These are phyloP conservation scores for Arthromyces matolae DNA, from an alignment of 768 basidiomycete genomes.

Conservation along the genomic window DNA sequence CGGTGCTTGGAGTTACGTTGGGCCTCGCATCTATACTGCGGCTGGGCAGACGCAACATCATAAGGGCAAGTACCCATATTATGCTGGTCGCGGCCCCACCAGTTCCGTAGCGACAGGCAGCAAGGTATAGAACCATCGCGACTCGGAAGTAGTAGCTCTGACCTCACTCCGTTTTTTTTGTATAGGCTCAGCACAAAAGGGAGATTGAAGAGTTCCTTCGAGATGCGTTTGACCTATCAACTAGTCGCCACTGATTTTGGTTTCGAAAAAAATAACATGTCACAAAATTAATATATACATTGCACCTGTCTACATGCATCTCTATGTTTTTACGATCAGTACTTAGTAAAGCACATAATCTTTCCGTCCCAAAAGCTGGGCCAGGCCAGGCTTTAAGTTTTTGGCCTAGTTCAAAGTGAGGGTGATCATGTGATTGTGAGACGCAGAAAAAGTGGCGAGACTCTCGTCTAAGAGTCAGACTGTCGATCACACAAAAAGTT, in stretches of 20 bases:
- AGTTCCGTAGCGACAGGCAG: slow-evolving; percentile 90
- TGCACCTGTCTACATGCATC: too few species aligned
- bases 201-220: slow-evolving; percentile 78
- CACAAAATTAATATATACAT: not conserved
- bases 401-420: too few species aligned
- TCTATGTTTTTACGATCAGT: too few species aligned
- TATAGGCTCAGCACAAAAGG: slow-evolving; percentile 81
- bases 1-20: slow-evolving; percentile 96
- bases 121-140: slow-evolving; percentile 51
- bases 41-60: slow-evolving; percentile 87
- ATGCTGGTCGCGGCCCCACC: slow-evolving; percentile 90
- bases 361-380: too few species aligned
- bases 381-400: too few species aligned
- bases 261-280: not conserved
- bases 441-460: slow-evolving; percentile 15
- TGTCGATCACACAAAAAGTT: too few species aligned
- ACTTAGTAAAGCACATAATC: too few species aligned
- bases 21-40: slow-evolving; percentile 91
- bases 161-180: slow-evolving; percentile 3
- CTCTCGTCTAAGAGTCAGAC: not conserved
- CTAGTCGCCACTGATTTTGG: slow-evolving; percentile 1
- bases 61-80: slow-evolving; percentile 83
- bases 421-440: slow-evolving; percentile 18
- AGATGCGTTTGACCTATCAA: slow-evolving; percentile 47
- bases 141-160: slow-evolving; percentile 10